Conservation (phyloP, 768 basidiomycete genomes). For the Russula compacta region DNA sequence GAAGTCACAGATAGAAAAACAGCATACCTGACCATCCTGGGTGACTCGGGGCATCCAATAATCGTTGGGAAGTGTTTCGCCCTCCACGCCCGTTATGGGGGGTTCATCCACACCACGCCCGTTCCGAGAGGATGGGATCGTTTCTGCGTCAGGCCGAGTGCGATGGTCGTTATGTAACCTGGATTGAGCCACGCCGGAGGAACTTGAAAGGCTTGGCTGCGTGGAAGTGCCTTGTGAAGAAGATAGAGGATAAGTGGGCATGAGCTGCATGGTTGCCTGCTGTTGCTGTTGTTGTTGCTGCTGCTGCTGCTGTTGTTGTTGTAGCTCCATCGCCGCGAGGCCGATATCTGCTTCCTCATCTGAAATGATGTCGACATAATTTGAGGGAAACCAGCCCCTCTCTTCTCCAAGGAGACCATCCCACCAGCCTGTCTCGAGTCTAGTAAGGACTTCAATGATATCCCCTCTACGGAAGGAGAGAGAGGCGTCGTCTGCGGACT, state of each 20-base stretch:
- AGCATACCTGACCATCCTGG: constrained; percentile 67
- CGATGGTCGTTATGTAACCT: constrained; percentile 36
- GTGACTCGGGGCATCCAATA: constrained; percentile 91
- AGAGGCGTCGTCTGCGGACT: constrained; percentile 79
- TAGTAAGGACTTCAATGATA: constrained; percentile 88
- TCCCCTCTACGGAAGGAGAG: constrained; percentile 82
- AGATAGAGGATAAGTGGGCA: constrained; percentile 14
- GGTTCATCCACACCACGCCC: constrained; percentile 30
- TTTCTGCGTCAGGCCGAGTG: constrained; percentile 49
- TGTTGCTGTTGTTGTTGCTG: constrained; percentile 1
- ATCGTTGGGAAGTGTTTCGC: constrained; percentile 44
- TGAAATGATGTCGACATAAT: constrained; percentile 76
- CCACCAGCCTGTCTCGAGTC: constrained; percentile 96
- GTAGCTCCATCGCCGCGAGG: constrained; percentile 40
- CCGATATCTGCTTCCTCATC: constrained; percentile 73
- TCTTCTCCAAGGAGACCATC: constrained; percentile 85
- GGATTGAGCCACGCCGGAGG: constrained; percentile 5
- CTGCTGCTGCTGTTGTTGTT: constrained; percentile 16
- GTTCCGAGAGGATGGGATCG: constrained; percentile 25
- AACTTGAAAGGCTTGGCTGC: constrained; percentile 34
- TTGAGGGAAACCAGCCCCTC: constrained; percentile 96
- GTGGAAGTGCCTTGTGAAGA: constrained; percentile 23
- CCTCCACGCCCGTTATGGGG: constrained; percentile 23
- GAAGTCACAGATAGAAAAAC: constrained; percentile 1
- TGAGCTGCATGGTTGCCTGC: neutral